phyloP scores from a whole-genome alignment of 148 eudicot species.

The Fagopyrum tataricum region DNA sequence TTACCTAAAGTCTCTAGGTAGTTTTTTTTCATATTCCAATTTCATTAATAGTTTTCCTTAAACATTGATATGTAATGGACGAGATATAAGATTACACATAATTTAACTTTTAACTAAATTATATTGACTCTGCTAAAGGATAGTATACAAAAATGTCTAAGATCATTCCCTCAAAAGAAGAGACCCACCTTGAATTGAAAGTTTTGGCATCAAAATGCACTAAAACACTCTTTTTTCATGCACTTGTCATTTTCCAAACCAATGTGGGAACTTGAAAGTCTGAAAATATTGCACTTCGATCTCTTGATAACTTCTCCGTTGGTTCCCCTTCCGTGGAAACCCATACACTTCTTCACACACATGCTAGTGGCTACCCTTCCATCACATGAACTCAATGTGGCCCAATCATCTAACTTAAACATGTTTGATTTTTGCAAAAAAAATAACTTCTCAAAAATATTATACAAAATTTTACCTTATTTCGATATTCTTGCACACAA shows the following conservation, averaged over 20 bases:
- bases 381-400: not conserved
- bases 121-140: not conserved
- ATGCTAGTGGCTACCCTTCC: not conserved
- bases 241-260: slow-evolving; percentile 11
- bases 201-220: slow-evolving; percentile 12
- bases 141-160: slow-evolving; percentile 1
- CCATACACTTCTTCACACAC: slow-evolving; percentile 3
- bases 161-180: slow-evolving; percentile 8
- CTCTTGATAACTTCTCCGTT: slow-evolving; percentile 5
- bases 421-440: no score
- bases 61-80: no score
- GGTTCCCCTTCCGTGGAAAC: slow-evolving; percentile 13
- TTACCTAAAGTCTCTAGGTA: no score
- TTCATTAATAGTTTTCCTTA: no score
- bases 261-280: slow-evolving; percentile 1
- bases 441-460: no score
- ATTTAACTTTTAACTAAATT: slow-evolving; percentile 5
- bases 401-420: not conserved
- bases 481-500: no score
- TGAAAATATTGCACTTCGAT: not conserved
- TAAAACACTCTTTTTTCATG: not conserved
- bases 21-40: no score
- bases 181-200: not conserved
- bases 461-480: no score
- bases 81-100: not conserved